Base-by-base conservation (phyloP, 2,329 filamentous ascomycete genomes). In the Thielaviopsis punctulata region DNA sequence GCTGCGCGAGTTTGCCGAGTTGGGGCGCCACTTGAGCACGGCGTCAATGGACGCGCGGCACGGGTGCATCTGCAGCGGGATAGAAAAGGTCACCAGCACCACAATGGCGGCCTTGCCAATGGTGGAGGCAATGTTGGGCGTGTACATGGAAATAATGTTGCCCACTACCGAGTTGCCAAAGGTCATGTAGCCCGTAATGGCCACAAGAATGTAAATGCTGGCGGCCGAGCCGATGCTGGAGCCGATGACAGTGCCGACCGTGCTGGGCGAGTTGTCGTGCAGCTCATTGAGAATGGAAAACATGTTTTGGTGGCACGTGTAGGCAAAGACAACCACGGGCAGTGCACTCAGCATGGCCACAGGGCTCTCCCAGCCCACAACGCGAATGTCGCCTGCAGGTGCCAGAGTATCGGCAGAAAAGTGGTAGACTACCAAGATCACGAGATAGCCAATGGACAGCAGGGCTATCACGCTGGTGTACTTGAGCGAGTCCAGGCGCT, bases 271-370 rank as follows among this genome's bases (percentile, higher is more conserved):
- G 65, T 88, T 87, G 63, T 95, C 82, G 54, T 79, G 75, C 58
- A 98, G 87, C 67, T 98, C 92, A 61, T 98, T 98, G 45, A 98
- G 70, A 58, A 98, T 94, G 10, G 90, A 95, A 65, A 98, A 98
- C 92, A 98, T 98, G 64, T 98, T 98, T 62, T 98, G 92, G 66
- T 98, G 92, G 64, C 92, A 98, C 1, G 92, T 98, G 65, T 96
- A 98, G n/a, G 90, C 92, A 71, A 98, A 98, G 2, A 98, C 86
- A 53, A 96, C 89, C 51, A 98, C 88, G 0, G 92, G 92, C 57
- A 98, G 79, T 57, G 85, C 89, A 59, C 86, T 87, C 51, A 98
- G 72, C 6, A 84, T 81, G 33, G 84, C 77, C 9, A 94, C 73
- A 2, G 86, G 73, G 7, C 90, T 86, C 44, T 80, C 82, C 82